A percentile compares a stretch with the other conserved stretches of the same genome.
Conservation (phyloP, 202 grass and related monocot species). For the Thinopyrum obtusiflorum region DNA sequence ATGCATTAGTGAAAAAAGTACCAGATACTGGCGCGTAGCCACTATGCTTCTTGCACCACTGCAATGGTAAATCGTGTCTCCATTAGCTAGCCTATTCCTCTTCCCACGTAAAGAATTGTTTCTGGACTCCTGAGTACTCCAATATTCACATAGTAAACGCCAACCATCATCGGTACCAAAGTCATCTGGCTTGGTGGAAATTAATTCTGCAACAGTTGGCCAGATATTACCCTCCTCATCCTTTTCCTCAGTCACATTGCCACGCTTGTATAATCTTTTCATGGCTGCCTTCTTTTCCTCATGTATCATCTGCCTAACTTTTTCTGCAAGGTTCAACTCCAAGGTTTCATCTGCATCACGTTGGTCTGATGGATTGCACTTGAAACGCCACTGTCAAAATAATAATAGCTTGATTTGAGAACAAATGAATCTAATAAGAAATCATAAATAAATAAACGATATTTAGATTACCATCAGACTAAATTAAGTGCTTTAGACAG, state of each 20-base stretch:
- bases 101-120: not conserved
- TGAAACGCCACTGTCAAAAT: too few relatives aligned
- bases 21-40: not conserved
- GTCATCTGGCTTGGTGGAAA: not conserved
- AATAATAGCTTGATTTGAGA: too few relatives aligned
- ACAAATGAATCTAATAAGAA: too few relatives aligned
- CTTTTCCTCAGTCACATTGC: not conserved
- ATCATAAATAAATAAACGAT: too few relatives aligned
- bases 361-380: too few relatives aligned
- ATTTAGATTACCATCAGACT: too few relatives aligned
- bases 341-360: too few relatives aligned
- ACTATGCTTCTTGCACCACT: not conserved
- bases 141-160: not conserved
- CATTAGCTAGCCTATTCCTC: not conserved
- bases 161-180: not conserved
- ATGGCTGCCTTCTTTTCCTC: too few relatives aligned
- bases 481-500: too few relatives aligned
- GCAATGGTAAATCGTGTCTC: not conserved
- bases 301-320: too few relatives aligned
- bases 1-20: not conserved
- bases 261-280: not conserved
- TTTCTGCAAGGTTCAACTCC: too few relatives aligned
- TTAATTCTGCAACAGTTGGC: not conserved
- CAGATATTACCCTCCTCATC: not conserved
- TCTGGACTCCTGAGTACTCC: not conserved